Base-by-base conservation (phyloP, 2,329 filamentous ascomycete genomes). In the Colletotrichum simmondsii region DNA sequence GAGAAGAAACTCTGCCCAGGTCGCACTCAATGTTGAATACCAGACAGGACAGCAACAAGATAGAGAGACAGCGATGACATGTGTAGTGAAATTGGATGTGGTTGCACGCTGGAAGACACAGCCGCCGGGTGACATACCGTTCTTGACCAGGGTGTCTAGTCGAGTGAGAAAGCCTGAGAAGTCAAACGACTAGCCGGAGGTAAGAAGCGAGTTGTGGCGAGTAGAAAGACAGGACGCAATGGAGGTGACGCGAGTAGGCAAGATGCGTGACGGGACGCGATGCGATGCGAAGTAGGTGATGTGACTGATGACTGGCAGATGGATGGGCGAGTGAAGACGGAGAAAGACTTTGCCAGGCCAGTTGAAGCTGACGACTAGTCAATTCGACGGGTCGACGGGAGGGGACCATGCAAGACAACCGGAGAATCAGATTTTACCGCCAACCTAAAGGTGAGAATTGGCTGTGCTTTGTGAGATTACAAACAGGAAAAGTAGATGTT, bases 281-380 rank as follows among this genome's bases (percentile, higher is more conserved):
- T 69, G 67, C 56, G 62, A 71, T 71, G 68, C 35, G 52, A 69
- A 32, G 65, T 63, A 35, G 22, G 65, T 68, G 65, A 72, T 54
- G 35, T 59, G 65, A 72, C 32, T 59, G 59, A 58, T 49, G 60
- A 70, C 65, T 59, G 59, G 66, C 54, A 26, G 30, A 35, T 30
- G 53, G 58, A 59, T 54, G 52, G 59, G 59, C 49, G 37, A 49
- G 53, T 58, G 14, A 58, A 62, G 59, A 69, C 26, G 56, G 30
- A 53, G 62, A 59, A 53, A 59, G 37, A 37, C 61, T 66, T 54
- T 19, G 42, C 42, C 19, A 49, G 42, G 42, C 42, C 19, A 49
- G 42, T 49, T 49, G 26, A 52, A 32, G 57, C 64, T 67, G 64
- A 56, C 56, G 49, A 71, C 49, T 35, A 32, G 63, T 28, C 61